These are phyloP conservation scores for Cutaneotrichosporon cyanovorans DNA, from an alignment of 1,284 basidiomycete genomes.

Conservation along the genomic window DNA sequence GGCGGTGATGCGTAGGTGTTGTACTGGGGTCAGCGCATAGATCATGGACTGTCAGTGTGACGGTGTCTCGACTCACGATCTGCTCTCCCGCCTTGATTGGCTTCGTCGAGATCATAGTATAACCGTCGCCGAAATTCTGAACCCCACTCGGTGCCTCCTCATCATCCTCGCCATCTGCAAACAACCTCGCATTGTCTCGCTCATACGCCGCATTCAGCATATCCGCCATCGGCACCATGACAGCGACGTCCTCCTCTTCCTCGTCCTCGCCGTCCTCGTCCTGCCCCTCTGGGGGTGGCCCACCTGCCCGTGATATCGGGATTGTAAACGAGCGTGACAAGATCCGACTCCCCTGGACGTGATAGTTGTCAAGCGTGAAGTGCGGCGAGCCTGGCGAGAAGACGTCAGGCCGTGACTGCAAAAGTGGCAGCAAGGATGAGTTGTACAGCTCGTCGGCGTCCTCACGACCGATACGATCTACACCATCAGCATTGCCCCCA, in stretches of 20 bases:
- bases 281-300: constrained; percentile 33
- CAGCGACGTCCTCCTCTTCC: constrained; percentile 63
- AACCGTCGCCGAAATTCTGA: constrained; percentile 10
- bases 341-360: constrained; percentile 87
- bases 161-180: constrained; percentile 19
- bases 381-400: constrained; percentile 54
- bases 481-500: constrained; percentile 7
- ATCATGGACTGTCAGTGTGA: too few species aligned
- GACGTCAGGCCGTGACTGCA: constrained; percentile 60
- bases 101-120: constrained; percentile 25
- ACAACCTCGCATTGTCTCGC: constrained; percentile 61
- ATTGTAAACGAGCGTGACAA: constrained; percentile 59
- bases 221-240: constrained; percentile 96
- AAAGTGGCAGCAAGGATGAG: constrained; percentile 51
- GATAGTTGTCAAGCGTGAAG: constrained; percentile 72
- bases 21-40: constrained; percentile 56
- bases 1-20: constrained; percentile 95
- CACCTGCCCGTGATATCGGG: constrained; percentile 19
- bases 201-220: constrained; percentile 82
- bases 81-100: constrained; percentile 70
- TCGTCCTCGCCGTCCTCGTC: constrained; percentile 50
- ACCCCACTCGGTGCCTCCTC: constrained; percentile 13
- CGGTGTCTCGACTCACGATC: constrained; percentile 56
- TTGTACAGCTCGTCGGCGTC: constrained; percentile 73
- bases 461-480: constrained; percentile 77